These are phyloP conservation scores for Nepenthes alata DNA, from an alignment of 179 eudicot species.

Conservation along the genomic window DNA sequence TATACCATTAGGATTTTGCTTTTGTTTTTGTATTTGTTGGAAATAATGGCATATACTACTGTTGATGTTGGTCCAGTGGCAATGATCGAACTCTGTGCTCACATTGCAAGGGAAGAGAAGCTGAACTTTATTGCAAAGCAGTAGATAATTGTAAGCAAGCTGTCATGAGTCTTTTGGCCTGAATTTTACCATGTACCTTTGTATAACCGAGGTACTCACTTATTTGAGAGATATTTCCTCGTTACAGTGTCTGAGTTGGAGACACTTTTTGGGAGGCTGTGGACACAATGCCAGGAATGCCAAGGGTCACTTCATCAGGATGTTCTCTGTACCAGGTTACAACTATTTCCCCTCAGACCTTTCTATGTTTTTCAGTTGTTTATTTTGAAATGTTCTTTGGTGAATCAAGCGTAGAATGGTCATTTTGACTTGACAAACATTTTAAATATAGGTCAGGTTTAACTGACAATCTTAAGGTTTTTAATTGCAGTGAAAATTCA, in stretches of 20 bases:
- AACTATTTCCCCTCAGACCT: conserved; percentile 1
- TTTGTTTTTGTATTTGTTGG: too few relatives aligned
- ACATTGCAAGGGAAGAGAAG: conserved; percentile 97
- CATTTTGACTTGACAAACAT: too few relatives aligned
- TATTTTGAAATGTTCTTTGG: neutral
- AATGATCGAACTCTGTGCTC: conserved; percentile 67
- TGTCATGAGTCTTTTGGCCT: neutral
- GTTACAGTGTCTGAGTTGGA: conserved; percentile 79
- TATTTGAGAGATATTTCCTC: conserved; percentile 1
- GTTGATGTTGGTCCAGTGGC: conserved; percentile 30
- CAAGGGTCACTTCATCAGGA: conserved; percentile 99
- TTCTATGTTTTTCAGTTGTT: neutral
- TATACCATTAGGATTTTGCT: too few relatives aligned
- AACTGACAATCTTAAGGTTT: too few relatives aligned
- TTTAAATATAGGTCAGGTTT: too few relatives aligned
- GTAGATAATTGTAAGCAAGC: conserved; percentile 56
- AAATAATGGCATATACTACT: neutral
- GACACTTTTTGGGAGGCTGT: conserved; percentile 81
- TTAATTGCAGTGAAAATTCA: too few relatives aligned
- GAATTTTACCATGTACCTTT: conserved; percentile 1
- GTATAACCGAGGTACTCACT: conserved; percentile 4
- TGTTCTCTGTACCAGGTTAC: conserved; percentile 91
- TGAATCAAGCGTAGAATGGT: neutral
- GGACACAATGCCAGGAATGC: conserved; percentile 99
- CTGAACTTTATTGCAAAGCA: conserved; percentile 92